These are phyloP conservation scores for Myxozyma nipponensis DNA, from an alignment of 805 yeast genomes.

Conservation along the genomic window DNA sequence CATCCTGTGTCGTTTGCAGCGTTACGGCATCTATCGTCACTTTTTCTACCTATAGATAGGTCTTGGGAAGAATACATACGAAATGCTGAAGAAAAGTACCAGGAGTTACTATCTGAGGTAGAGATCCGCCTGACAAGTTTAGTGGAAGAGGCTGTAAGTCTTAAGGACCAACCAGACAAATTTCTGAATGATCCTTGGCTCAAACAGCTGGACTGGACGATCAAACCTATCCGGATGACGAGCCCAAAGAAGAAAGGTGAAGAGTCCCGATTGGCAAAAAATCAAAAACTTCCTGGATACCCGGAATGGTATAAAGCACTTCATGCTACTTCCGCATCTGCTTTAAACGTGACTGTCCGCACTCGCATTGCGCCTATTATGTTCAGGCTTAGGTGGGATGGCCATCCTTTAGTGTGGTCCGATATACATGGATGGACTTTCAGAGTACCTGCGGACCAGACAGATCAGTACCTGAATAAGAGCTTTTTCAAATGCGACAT, in stretches of 20 bases:
- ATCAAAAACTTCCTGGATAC: slow-evolving; percentile 79
- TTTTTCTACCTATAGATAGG: slow-evolving; percentile 72
- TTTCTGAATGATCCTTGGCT: slow-evolving; percentile 79
- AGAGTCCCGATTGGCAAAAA: slow-evolving; percentile 43
- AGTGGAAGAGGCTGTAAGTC: slow-evolving; percentile 54
- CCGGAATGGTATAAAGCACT: slow-evolving; percentile 89
- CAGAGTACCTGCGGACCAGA: slow-evolving; percentile 44
- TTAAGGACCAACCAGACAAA: slow-evolving; percentile 38
- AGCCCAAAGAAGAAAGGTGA: slow-evolving; percentile 61
- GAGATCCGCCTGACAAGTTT: slow-evolving; percentile 54
- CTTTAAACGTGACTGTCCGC: slow-evolving; percentile 61
- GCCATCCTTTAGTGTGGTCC: slow-evolving; percentile 76
- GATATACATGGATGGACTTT: slow-evolving; percentile 87
- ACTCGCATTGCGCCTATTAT: slow-evolving; percentile 74
- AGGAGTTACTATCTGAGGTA: slow-evolving; percentile 53
- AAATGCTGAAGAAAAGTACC: slow-evolving; percentile 63
- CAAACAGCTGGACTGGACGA: slow-evolving; percentile 82
- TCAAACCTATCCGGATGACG: slow-evolving; percentile 49
- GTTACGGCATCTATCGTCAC: slow-evolving; percentile 63
- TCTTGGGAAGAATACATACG: slow-evolving; percentile 71
- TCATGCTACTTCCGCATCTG: slow-evolving; percentile 40
- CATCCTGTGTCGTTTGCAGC: slow-evolving; percentile 96
- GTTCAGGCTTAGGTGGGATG: slow-evolving; percentile 79
- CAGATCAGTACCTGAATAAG: slow-evolving; percentile 36
- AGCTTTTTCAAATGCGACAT: slow-evolving; percentile 37